phyloP scores from a whole-genome alignment of 805 yeast species.

The Candida lessepsii region DNA sequence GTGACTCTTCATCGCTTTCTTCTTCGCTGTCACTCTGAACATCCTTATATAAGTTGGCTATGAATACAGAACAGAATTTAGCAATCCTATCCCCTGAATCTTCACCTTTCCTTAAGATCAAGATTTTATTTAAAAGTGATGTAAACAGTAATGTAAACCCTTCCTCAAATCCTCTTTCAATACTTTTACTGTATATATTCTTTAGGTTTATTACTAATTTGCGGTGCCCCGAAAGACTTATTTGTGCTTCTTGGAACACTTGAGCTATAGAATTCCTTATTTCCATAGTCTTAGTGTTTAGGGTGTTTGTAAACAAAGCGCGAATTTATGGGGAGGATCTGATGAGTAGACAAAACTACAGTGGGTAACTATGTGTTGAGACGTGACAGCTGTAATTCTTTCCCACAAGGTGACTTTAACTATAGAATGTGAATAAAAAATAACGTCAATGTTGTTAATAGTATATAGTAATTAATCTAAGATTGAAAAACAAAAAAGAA shows the following conservation, averaged over 20 bases:
- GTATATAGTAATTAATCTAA: neutral
- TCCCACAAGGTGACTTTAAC: too few relatives aligned
- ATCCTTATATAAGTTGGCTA: slow-evolving; percentile 43
- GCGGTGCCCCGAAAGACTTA: slow-evolving; percentile 70
- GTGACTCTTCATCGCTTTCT: slow-evolving; percentile 29
- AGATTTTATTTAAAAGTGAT: slow-evolving; percentile 58
- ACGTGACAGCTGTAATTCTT: too few relatives aligned
- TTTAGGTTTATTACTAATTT: slow-evolving; percentile 66
- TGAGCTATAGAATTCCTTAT: slow-evolving; percentile 50
- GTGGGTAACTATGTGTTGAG: too few relatives aligned
- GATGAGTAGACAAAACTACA: too few relatives aligned
- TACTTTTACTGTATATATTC: slow-evolving; percentile 56
- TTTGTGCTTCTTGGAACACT: slow-evolving; percentile 79
- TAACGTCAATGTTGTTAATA: neutral
- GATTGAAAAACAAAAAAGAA: slow-evolving; percentile 20
- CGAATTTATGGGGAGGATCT: slow-evolving; percentile 1
- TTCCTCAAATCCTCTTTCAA: slow-evolving; percentile 50
- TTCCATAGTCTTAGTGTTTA: slow-evolving; percentile 17
- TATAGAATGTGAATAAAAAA: too few relatives aligned
- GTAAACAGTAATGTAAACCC: slow-evolving; percentile 62
- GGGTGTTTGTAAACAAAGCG: slow-evolving; percentile 1
- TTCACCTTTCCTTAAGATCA: slow-evolving; percentile 69
- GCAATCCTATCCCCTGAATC: slow-evolving; percentile 73
- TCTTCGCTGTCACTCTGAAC: slow-evolving; percentile 17
- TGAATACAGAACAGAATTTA: slow-evolving; percentile 61